Conservation (phyloP, 805 yeast genomes). For the Phaffomyces opuntiae region DNA sequence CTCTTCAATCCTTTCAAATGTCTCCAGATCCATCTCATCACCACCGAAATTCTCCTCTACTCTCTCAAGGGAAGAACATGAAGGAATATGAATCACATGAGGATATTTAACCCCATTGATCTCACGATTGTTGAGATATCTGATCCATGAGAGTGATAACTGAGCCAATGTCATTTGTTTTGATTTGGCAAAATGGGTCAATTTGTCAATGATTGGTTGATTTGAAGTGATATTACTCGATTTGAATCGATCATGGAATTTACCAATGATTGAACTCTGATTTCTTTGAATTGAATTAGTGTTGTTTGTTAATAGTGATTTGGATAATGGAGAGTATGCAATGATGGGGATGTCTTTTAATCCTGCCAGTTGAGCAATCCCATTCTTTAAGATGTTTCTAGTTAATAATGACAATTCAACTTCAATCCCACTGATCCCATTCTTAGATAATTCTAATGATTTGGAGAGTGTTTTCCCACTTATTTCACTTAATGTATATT, state of each 20-base stretch:
- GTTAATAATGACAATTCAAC: constrained; percentile 69
- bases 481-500: constrained; percentile 71
- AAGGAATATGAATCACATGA: constrained; percentile 71
- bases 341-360: constrained; percentile 57
- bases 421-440: constrained; percentile 63
- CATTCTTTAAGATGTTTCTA: constrained; percentile 55
- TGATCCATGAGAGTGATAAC: constrained; percentile 61
- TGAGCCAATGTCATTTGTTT: constrained; percentile 53
- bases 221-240: constrained; percentile 53
- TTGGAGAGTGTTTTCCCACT: constrained; percentile 51
- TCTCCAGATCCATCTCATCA: constrained; percentile 45
- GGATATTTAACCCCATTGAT: constrained; percentile 32
- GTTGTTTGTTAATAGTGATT: constrained; percentile 69
- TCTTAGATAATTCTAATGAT: constrained; percentile 42
- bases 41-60: constrained; percentile 54
- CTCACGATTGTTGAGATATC: constrained; percentile 29
- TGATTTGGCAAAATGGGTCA: constrained; percentile 41
- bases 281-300: constrained; percentile 40
- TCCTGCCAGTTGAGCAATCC: constrained; percentile 52
- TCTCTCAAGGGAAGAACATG: constrained; percentile 54
- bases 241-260: constrained; percentile 46
- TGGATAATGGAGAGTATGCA: constrained; percentile 79
- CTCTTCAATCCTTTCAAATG: constrained; percentile 44
- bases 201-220: constrained; percentile 43
- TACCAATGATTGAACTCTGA: constrained; percentile 50